phyloP scores from a whole-genome alignment of 2,329 filamentous ascomycete species.

The Fusarium abutilonis region DNA sequence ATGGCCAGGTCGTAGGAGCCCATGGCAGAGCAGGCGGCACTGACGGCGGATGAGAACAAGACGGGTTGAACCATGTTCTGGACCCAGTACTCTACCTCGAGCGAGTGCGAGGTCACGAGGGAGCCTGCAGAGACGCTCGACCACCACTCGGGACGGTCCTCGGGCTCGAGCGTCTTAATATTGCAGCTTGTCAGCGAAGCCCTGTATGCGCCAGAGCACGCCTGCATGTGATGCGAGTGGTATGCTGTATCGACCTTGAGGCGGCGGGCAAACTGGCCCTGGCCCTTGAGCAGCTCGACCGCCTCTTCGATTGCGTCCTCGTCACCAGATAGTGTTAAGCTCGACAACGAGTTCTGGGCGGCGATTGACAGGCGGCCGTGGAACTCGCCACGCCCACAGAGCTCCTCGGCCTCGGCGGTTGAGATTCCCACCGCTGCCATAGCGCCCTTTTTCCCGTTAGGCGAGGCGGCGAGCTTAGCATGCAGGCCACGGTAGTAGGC shows the following conservation, averaged over 20 bases:
- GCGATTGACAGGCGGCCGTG: background rate
- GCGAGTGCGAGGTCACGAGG: background rate
- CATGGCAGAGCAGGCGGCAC: background rate
- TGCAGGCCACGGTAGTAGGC: slow-evolving; percentile 10
- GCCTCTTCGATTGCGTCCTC: slow-evolving; percentile 49
- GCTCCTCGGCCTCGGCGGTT: background rate
- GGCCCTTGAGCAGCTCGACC: background rate
- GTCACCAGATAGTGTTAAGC: slow-evolving; percentile 5
- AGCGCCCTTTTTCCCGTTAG: background rate
- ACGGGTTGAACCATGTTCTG: background rate
- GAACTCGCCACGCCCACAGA: background rate
- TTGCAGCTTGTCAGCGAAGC: background rate
- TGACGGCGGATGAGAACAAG: background rate
- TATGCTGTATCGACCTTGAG: slow-evolving; percentile 36
- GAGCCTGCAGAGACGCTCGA: background rate
- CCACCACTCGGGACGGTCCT: background rate
- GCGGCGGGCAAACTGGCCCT: background rate
- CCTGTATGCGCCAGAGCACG: background rate
- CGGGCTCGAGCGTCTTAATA: background rate
- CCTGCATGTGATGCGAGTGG: background rate
- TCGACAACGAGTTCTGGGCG: background rate
- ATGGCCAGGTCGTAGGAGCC: background rate
- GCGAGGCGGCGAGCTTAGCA: background rate
- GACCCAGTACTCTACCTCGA: background rate
- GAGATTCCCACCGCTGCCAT: slow-evolving; percentile 8